Evolutionary conservation across 345 rosid genomes (phyloP).

Genomic region (Rhodomyrtus tomentosa): DNA sequence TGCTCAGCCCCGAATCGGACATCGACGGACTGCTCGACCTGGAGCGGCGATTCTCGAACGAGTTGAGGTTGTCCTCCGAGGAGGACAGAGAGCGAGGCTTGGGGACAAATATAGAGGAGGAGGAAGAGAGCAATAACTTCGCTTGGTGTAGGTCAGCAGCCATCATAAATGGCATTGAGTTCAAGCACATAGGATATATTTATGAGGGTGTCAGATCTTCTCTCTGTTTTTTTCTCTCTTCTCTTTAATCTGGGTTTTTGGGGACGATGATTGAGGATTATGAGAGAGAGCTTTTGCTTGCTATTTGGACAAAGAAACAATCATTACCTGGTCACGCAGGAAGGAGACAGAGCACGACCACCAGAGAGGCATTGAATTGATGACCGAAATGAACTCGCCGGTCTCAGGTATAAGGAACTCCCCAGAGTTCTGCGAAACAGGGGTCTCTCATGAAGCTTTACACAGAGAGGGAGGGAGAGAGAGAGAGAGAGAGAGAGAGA

Average conservation of each 20-base stretch:
- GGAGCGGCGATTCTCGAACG: neutral
- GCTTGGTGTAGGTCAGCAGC: slow-evolving; percentile 25
- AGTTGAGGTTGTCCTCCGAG: neutral
- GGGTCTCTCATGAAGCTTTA: neutral
- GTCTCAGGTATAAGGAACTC: neutral
- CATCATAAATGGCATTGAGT: slow-evolving; percentile 12
- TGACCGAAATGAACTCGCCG: neutral
- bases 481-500: neutral
- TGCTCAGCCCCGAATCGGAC: neutral
- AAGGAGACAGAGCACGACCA: neutral
- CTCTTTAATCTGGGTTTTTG: neutral
- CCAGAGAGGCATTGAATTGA: neutral
- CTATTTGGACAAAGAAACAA: neutral
- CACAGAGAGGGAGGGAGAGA: neutral
- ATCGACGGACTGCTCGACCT: neutral
- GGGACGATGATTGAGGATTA: neutral
- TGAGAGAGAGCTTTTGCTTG: neutral
- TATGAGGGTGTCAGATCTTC: neutral
- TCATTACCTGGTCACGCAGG: neutral
- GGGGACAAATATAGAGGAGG: neutral
- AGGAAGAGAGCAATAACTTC: slow-evolving; percentile 13
- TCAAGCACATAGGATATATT: neutral
- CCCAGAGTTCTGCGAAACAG: neutral
- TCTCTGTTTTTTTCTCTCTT: neutral
- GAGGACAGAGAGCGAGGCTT: neutral